A percentile compares a stretch with the other conserved stretches of the same genome.
Evolutionary conservation across 495 filamentous ascomycete species (phyloP).

Genomic region (Staphylotrichum tortipilum): DNA sequence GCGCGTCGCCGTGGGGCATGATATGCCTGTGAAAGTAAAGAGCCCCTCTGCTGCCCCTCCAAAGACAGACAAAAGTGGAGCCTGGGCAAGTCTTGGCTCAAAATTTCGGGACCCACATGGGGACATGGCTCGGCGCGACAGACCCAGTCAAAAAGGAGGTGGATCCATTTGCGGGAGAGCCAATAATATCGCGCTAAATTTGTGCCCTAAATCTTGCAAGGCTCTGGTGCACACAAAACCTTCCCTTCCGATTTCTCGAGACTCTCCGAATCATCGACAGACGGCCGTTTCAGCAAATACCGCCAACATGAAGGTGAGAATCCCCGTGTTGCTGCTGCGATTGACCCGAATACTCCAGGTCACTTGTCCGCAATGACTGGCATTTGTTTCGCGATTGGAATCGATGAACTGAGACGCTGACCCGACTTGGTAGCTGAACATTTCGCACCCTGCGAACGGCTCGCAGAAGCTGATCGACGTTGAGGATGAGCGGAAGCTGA

Average conservation of each 20-base stretch:
- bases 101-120: neutral
- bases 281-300: conserved; percentile 27
- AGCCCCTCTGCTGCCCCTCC: conserved; percentile 2
- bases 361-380: no score
- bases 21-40: no score
- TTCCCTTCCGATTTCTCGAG: conserved; percentile 22
- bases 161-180: neutral
- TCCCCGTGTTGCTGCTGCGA: neutral
- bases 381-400: no score
- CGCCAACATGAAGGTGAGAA: conserved; percentile 33
- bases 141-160: neutral
- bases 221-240: conserved; percentile 27
- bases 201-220: conserved; percentile 26
- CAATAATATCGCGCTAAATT: conserved; percentile 18
- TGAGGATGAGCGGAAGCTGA: conserved; percentile 84
- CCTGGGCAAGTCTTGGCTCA: neutral
- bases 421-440: conserved; percentile 65
- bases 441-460: conserved; percentile 97
- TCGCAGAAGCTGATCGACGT: conserved; percentile 97
- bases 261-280: conserved; percentile 22
- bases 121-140: neutral
- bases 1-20: no score
- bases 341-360: neutral
- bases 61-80: no score
- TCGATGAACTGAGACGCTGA: conserved; percentile 16